Conservation (phyloP, 805 yeast genomes). For the Starmerella vaccinii region DNA sequence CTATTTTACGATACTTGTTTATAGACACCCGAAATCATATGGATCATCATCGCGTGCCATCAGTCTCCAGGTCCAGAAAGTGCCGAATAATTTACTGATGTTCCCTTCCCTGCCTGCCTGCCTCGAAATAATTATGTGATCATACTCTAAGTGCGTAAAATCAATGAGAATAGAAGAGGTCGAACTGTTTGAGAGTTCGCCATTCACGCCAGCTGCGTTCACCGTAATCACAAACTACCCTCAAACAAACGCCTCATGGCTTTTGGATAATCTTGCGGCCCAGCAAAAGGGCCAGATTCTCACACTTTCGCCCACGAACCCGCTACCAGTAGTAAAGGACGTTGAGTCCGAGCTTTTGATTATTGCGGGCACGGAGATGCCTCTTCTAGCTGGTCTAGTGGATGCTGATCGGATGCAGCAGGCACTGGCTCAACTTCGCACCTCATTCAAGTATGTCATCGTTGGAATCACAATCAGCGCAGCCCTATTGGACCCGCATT, state of each 20-base stretch:
- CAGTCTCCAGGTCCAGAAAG: too few species aligned
- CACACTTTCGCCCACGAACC: conserved; percentile 4
- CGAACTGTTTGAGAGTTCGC: conserved; percentile 6
- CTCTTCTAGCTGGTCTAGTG: not conserved
- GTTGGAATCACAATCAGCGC: conserved; percentile 34
- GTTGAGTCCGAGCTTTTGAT: not conserved
- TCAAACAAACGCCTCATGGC: conserved; percentile 27
- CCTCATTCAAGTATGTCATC: conserved; percentile 29
- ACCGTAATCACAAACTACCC: conserved; percentile 25
- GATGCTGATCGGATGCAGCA: conserved; percentile 32
- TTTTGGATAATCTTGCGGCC: conserved; percentile 8
- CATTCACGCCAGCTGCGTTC: conserved; percentile 1
- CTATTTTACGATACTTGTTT: too few species aligned
- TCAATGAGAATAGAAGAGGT: conserved; percentile 14
- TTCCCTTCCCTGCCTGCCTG: too few species aligned
- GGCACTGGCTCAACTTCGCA: conserved; percentile 32
- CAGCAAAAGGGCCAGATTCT: conserved; percentile 8
- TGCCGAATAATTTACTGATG: too few species aligned
- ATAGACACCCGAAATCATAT: too few species aligned
- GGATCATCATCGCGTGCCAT: too few species aligned
- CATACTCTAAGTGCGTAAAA: not conserved
- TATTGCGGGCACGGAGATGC: not conserved
- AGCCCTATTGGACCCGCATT: conserved; percentile 29
- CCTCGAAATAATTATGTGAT: not conserved
- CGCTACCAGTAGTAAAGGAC: conserved; percentile 12